A percentile compares a stretch with the other conserved stretches of the same genome.
phyloP scores from a whole-genome alignment of 2,329 filamentous ascomycete genomes.

The Exophiala oligosperma region DNA sequence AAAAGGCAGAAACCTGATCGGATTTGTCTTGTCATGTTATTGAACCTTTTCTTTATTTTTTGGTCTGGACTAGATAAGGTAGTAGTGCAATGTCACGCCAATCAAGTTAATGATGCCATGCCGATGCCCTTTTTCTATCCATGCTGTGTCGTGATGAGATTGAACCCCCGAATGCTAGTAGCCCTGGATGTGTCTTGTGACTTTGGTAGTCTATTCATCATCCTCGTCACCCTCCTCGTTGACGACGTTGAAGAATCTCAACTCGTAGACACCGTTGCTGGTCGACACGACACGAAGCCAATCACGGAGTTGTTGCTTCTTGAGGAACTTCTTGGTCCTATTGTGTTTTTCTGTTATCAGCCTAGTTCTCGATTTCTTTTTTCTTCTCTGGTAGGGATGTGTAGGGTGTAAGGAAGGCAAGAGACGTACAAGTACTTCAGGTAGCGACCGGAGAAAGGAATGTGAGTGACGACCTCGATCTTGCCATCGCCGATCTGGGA shows the following conservation, averaged over 20 bases:
- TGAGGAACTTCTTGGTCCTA: slow-evolving; percentile 99
- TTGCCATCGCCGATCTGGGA: slow-evolving; percentile 91
- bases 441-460: slow-evolving; percentile 97
- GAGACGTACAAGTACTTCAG: slow-evolving; percentile 92
- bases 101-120: neutral
- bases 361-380: neutral
- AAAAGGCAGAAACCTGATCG: no score
- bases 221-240: slow-evolving; percentile 98
- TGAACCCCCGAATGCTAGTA: no score
- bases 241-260: slow-evolving; percentile 99
- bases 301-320: slow-evolving; percentile 99
- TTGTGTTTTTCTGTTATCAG: neutral
- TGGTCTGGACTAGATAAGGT: no score
- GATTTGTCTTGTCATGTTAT: no score
- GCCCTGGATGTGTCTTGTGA: neutral
- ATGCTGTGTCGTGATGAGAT: slow-evolving; percentile 11
- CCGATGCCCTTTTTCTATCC: neutral
- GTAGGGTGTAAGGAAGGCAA: slow-evolving; percentile 28
- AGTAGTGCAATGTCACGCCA: neutral
- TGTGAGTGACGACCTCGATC: slow-evolving; percentile 96
- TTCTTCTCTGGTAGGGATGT: no score
- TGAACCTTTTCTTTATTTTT: no score
- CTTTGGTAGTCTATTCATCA: slow-evolving; percentile 75
- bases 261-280: slow-evolving; percentile 97
- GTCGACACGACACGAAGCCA: slow-evolving; percentile 99